Conservation (phyloP, 2,329 filamentous ascomycete genomes). For the Aspergillus eucalypticola region DNA sequence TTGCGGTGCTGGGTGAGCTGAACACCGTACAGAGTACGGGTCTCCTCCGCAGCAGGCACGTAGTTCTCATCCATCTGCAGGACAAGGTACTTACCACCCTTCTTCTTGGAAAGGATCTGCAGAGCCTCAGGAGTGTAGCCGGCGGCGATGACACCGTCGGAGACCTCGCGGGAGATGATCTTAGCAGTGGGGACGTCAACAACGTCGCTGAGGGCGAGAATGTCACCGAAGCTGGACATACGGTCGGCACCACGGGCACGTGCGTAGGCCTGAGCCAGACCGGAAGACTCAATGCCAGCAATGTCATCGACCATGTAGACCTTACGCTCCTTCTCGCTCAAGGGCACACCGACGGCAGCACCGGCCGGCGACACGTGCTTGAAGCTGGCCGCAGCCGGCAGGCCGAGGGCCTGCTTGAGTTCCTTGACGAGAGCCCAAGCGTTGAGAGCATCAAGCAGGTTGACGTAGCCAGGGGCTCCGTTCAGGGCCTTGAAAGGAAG, state of each 20-base stretch:
- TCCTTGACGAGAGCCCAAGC: slow-evolving; percentile 97
- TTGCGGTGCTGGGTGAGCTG: slow-evolving; percentile 89
- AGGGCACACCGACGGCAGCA: slow-evolving; percentile 86
- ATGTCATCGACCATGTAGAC: slow-evolving; percentile 99
- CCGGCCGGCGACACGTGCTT: slow-evolving; percentile 98
- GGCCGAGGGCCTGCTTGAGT: slow-evolving; percentile 81
- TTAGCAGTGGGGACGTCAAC: slow-evolving; percentile 92
- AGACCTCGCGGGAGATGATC: slow-evolving; percentile 97
- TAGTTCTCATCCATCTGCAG: slow-evolving; percentile 92
- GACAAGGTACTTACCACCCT: slow-evolving; percentile 94
- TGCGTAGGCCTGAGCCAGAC: slow-evolving; percentile 90
- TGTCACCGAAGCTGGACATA: slow-evolving; percentile 97
- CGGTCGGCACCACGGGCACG: slow-evolving; percentile 93
- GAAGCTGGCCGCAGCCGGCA: slow-evolving; percentile 93
- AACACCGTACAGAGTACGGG: slow-evolving; percentile 85
- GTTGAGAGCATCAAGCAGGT: slow-evolving; percentile 93
- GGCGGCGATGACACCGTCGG: slow-evolving; percentile 92
- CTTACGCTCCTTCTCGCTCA: slow-evolving; percentile 85
- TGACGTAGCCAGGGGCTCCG: slow-evolving; percentile 93
- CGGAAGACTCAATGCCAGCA: slow-evolving; percentile 79
- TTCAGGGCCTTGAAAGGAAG: slow-evolving; percentile 94
- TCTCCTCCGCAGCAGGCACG: slow-evolving; percentile 71
- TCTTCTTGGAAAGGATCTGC: slow-evolving; percentile 94
- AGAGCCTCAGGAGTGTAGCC: slow-evolving; percentile 82
- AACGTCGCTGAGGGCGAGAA: slow-evolving; percentile 87